Conservation (phyloP, 83 land plant genomes). For the Isoetes engelmannii region DNA sequence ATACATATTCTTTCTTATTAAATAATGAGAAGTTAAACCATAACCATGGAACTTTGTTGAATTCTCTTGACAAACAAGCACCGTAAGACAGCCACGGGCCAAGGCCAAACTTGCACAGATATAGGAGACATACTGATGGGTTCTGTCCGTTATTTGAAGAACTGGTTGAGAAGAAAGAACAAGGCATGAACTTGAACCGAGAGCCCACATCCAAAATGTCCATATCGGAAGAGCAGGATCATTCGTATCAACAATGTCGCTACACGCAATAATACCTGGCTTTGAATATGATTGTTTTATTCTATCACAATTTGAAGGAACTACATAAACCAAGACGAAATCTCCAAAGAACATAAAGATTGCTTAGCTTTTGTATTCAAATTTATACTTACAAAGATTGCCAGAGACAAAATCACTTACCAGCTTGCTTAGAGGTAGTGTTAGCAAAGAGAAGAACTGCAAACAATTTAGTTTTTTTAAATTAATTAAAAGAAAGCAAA, state of each 20-base stretch:
- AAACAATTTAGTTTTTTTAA: too few species aligned
- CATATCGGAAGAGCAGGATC: conserved; percentile 22
- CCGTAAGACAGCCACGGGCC: conserved; percentile 41
- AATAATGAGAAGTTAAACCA: conserved; percentile 35
- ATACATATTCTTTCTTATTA: conserved; percentile 58
- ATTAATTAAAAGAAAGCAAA: too few species aligned
- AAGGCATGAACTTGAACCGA: conserved; percentile 19
- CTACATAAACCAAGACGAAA: too few species aligned
- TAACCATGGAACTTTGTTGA: conserved; percentile 15
- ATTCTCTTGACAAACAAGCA: conserved; percentile 22
- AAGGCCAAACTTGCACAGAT: conserved; percentile 33
- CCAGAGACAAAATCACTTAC: too few species aligned
- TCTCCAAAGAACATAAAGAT: too few species aligned
- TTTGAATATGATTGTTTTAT: too few species aligned
- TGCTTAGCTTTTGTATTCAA: too few species aligned
- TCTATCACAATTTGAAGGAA: too few species aligned
- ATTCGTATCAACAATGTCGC: conserved; percentile 21
- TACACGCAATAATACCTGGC: too few species aligned
- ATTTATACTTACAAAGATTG: too few species aligned
- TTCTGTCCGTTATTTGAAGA: conserved; percentile 39
- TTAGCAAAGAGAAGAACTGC: too few species aligned
- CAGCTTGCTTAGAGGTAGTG: too few species aligned
- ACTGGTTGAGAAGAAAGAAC: conserved; percentile 28
- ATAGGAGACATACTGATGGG: conserved; percentile 16
- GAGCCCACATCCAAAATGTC: conserved; percentile 37